Base-by-base conservation (phyloP, 2,329 filamentous ascomycete species). In the Apiospora aurea region DNA sequence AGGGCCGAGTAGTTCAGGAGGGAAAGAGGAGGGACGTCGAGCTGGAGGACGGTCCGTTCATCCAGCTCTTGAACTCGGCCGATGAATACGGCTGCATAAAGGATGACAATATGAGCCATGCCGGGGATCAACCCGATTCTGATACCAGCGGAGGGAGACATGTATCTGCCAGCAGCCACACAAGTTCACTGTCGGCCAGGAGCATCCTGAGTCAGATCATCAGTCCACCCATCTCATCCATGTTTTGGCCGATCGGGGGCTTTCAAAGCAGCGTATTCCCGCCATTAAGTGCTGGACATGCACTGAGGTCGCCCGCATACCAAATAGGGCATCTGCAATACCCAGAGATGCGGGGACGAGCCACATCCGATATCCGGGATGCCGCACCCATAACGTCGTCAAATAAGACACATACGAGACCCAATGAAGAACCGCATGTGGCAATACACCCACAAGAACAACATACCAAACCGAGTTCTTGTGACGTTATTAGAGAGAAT, bases 1-100 rank as follows among this genome's bases (percentile, higher is more conserved):
- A 90, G 14, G 92, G 93, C 0, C 79, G 79, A 0, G 84, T 97
- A 0, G 87, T 92, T 0, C 90, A 95, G 76, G 85, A 93, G 75
- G 96, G 95, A 0, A 88, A 89, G 73, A 87, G 89, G 34, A 83
- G 83, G 61, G 84, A 88, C 1, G 80, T 96, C 29, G 78, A 80
- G 21, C 80, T 84, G 34, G 74, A 76, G 29, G 80, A 78, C 6
- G 86, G 87, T 1, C 76, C 84, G 0, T 89, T 92, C 77, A 82
- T 85, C 0, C 79, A 64, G 2, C 57, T 64, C n/a, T 13, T 64
- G 34, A 18, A 38, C 18, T 24, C 29, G 29, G 34, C 34, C 13
- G 34, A 64, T 14, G 34, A 41, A 11, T 18, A 64, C 10, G 34
- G 57, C 1, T n/a, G 57, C 57, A 41, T n/a, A 0, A 5, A 41